A percentile compares a stretch with the other conserved stretches of the same genome.
Evolutionary conservation across 2,329 filamentous ascomycete genomes (phyloP).

Genomic region (Colletotrichum sansevieriae): DNA sequence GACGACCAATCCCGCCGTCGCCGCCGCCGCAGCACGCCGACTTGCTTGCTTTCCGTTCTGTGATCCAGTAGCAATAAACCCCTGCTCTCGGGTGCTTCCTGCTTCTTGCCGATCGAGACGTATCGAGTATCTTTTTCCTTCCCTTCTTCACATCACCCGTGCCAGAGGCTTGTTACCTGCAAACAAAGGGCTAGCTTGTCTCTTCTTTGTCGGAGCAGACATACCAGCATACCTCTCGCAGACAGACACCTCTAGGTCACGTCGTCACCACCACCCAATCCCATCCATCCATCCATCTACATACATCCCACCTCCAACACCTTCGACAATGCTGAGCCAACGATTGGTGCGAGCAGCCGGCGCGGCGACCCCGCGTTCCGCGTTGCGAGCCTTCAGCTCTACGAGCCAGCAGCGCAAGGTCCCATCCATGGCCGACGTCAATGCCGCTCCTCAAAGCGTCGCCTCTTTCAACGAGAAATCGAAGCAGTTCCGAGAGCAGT

Average conservation of each 20-base stretch:
- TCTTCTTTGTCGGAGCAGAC: constrained; percentile 27
- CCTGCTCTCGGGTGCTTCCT: constrained; percentile 41
- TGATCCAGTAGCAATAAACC: constrained; percentile 26
- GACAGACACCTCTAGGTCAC: constrained; percentile 35
- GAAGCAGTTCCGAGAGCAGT: constrained; percentile 85
- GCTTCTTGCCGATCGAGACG: constrained; percentile 39
- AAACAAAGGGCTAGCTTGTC: constrained; percentile 38
- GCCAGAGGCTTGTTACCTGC: constrained; percentile 40
- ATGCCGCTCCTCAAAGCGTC: constrained; percentile 73
- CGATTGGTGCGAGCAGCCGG: constrained; percentile 63
- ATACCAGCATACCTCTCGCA: constrained; percentile 22
- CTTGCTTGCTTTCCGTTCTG: constrained; percentile 35
- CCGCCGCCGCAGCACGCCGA: constrained; percentile 30
- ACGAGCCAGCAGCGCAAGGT: constrained; percentile 62
- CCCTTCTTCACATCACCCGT: constrained; percentile 26
- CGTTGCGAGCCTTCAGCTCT: constrained; percentile 69
- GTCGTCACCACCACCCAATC: constrained; percentile 14
- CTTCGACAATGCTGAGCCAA: constrained; percentile 62
- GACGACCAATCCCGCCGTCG: constrained; percentile 27
- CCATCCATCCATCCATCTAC: constrained; percentile 8
- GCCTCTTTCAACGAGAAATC: constrained; percentile 85
- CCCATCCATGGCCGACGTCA: constrained; percentile 89
- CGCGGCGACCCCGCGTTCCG: constrained; percentile 59
- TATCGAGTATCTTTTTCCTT: constrained; percentile 35
- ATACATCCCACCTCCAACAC: constrained; percentile 44